Conservation (phyloP, 257 asterid species). For the Euphrasia confusa region DNA sequence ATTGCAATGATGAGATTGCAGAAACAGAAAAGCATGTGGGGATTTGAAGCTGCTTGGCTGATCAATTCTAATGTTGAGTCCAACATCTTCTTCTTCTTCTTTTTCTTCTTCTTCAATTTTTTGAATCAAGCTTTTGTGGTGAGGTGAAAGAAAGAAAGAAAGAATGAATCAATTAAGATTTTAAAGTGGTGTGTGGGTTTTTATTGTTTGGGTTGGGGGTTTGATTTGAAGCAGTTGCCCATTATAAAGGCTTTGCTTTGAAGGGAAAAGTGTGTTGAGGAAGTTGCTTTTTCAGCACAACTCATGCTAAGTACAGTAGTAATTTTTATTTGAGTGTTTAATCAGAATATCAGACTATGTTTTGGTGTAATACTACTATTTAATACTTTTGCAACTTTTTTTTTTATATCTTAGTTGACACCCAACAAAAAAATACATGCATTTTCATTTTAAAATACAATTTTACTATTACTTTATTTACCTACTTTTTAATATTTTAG, state of each 20-base stretch:
- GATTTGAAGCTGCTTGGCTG: slow-evolving; percentile 47
- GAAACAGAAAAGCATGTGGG: slow-evolving; percentile 51
- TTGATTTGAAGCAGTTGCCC: neutral
- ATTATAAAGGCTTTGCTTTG: slow-evolving; percentile 28
- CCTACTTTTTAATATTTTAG: too few relatives aligned
- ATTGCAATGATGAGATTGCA: slow-evolving; percentile 56
- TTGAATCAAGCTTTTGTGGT: neutral
- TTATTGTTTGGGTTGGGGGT: neutral
- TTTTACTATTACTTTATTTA: too few relatives aligned
- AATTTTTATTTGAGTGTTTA: slow-evolving; percentile 28
- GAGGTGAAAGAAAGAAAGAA: neutral
- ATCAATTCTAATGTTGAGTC: slow-evolving; percentile 44
- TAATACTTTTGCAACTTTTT: too few relatives aligned
- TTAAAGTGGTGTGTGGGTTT: neutral
- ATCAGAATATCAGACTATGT: neutral
- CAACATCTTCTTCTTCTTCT: slow-evolving; percentile 31
- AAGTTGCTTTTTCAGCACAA: slow-evolving; percentile 29
- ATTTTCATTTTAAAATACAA: too few relatives aligned
- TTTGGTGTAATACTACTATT: too few relatives aligned
- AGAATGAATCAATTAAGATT: neutral
- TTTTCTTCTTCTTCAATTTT: neutral
- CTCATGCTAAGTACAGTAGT: too few relatives aligned
- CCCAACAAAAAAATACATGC: too few relatives aligned
- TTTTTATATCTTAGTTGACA: too few relatives aligned
- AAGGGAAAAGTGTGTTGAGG: slow-evolving; percentile 25